phyloP scores from a whole-genome alignment of 2,329 filamentous ascomycete genomes.

The Penicillium sp. region DNA sequence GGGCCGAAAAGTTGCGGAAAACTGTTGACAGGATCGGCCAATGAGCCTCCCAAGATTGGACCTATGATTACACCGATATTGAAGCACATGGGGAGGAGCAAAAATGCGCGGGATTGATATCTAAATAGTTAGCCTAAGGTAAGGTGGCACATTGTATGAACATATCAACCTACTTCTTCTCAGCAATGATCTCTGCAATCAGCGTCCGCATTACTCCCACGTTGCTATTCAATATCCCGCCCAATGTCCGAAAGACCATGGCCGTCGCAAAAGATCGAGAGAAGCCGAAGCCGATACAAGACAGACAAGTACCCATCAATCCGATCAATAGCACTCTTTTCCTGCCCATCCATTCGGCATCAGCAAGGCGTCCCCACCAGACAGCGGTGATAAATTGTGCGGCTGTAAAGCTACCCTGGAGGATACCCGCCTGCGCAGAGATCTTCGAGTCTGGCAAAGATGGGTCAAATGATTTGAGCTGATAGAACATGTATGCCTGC shows the following conservation, averaged over 20 bases:
- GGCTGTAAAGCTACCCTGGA: conserved; percentile 75
- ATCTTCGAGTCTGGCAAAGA: conserved; percentile 61
- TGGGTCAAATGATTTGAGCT: conserved; percentile 74
- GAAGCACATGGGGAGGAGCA: conserved; percentile 65
- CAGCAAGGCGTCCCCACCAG: conserved; percentile 71
- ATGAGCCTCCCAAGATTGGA: conserved; percentile 60
- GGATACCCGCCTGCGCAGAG: conserved; percentile 70
- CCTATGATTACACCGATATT: conserved; percentile 64
- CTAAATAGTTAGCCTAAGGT: conserved; percentile 18
- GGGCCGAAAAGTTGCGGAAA: conserved; percentile 64
- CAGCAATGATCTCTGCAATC: conserved; percentile 68
- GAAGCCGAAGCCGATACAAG: conserved; percentile 67
- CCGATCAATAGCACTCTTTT: conserved; percentile 78
- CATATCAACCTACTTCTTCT: conserved; percentile 56
- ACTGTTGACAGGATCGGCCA: conserved; percentile 63
- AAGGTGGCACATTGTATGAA: background rate
- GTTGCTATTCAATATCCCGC: conserved; percentile 69
- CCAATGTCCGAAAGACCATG: conserved; percentile 63
- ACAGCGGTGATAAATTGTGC: conserved; percentile 81
- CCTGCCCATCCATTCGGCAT: conserved; percentile 64
- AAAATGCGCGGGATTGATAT: conserved; percentile 54
- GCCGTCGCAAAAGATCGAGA: conserved; percentile 61
- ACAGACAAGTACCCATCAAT: conserved; percentile 64
- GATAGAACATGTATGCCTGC: conserved; percentile 81
- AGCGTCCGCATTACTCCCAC: conserved; percentile 72